Evolutionary conservation across 192 early-diverging fungal species (phyloP).

Genomic region (Dissophora ornata): DNA sequence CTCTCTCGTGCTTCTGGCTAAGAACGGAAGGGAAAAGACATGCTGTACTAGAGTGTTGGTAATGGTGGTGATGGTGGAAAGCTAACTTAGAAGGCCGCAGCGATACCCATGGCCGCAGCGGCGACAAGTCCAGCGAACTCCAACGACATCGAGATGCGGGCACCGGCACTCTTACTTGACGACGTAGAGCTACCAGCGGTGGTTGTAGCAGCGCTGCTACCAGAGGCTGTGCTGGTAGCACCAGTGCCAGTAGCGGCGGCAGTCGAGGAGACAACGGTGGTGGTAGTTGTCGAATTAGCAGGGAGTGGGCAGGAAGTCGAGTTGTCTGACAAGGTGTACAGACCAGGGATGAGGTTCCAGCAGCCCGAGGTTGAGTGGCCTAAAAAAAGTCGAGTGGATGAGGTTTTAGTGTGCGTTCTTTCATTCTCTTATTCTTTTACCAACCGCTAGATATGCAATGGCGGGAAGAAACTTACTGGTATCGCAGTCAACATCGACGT

Average conservation of each 20-base stretch:
- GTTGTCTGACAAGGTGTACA: constrained; percentile 35
- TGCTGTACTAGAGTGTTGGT: too few species aligned
- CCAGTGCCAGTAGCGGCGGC: background rate
- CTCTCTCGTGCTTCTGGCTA: too few species aligned
- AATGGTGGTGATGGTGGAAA: too few species aligned
- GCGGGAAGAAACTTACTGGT: constrained; percentile 25
- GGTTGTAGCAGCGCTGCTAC: too few species aligned
- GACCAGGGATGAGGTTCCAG: constrained; percentile 49
- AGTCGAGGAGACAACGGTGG: background rate
- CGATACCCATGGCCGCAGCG: constrained; percentile 4
- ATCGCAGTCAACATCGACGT: constrained; percentile 23
- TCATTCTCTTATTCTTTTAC: background rate
- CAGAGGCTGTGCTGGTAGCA: background rate
- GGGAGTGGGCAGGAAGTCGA: constrained; percentile 13
- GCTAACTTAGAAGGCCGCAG: constrained; percentile 6
- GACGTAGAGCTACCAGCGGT: background rate
- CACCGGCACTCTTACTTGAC: constrained; percentile 16
- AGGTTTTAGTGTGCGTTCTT: background rate
- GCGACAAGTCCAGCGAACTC: constrained; percentile 1
- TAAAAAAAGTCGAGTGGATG: background rate
- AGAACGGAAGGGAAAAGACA: too few species aligned
- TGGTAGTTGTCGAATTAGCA: too few species aligned
- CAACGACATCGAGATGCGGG: background rate
- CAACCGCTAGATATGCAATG: constrained; percentile 4
- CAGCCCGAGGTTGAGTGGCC: constrained; percentile 46